Conservation (phyloP, 305 asterid genomes). For the Fraxinus platypoda region DNA sequence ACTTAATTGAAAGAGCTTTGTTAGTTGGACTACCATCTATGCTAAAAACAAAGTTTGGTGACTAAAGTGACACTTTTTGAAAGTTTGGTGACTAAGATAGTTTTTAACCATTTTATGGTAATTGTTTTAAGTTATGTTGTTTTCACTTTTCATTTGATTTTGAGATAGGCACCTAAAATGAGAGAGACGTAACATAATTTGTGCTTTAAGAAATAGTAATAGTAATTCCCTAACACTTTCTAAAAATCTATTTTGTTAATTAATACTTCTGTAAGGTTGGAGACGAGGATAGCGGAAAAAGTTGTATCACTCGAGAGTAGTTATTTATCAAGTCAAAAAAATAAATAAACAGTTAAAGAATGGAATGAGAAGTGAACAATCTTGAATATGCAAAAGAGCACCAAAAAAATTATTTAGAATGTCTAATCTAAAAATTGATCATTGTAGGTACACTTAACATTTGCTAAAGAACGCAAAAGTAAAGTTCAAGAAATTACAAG, state of each 20-base stretch:
- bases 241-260: neutral
- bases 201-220: neutral
- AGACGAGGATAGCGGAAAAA: too few relatives aligned
- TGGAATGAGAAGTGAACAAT: too few relatives aligned
- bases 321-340: too few relatives aligned
- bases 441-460: too few relatives aligned
- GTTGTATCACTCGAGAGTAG: too few relatives aligned
- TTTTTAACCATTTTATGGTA: neutral
- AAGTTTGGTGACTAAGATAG: neutral
- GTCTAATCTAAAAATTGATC: too few relatives aligned
- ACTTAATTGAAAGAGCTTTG: neutral
- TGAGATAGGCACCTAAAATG: slow-evolving; percentile 20
- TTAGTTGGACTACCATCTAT: neutral
- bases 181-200: slow-evolving; percentile 1
- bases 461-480: too few relatives aligned
- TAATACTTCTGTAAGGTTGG: neutral
- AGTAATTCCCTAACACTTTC: neutral
- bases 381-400: too few relatives aligned
- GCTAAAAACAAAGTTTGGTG: neutral
- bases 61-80: neutral
- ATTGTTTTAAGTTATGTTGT: neutral
- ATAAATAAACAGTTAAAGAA: too few relatives aligned
- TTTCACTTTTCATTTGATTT: slow-evolving; percentile 15
- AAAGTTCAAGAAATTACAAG: too few relatives aligned
- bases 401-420: too few relatives aligned